These are phyloP conservation scores for Beta macrorhiza DNA, from an alignment of 179 eudicot genomes.

Conservation along the genomic window DNA sequence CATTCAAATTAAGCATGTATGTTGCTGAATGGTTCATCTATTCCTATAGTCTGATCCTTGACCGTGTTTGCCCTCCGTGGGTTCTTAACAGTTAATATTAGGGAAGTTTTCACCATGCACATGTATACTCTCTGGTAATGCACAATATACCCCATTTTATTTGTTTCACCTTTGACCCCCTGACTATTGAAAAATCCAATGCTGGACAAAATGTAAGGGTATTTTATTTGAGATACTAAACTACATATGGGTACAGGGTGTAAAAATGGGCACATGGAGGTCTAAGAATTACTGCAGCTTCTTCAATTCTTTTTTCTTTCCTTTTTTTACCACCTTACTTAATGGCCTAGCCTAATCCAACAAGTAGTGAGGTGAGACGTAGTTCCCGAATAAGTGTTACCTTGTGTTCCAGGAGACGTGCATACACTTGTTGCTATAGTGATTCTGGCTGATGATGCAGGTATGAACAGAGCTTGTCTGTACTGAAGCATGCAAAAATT, in stretches of 20 bases:
- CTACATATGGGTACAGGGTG: no score
- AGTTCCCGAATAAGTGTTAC: not conserved
- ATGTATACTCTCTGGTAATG: not conserved
- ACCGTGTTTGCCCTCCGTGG: not conserved
- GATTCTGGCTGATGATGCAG: constrained; percentile 39
- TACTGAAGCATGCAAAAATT: constrained; percentile 77
- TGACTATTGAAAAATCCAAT: no score
- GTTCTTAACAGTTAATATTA: not conserved
- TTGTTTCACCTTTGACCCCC: no score
- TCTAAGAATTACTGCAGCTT: no score
- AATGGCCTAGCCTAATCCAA: not conserved
- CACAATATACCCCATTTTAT: not conserved
- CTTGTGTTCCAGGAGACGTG: not conserved
- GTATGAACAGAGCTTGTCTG: constrained; percentile 86
- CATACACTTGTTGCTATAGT: not conserved
- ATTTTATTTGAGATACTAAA: no score
- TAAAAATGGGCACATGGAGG: no score
- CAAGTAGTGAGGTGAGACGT: not conserved
- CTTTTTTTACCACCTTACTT: not conserved
- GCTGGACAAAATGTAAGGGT: no score
- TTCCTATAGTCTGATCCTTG: not conserved
- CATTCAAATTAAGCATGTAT: not conserved
- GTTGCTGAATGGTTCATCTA: not conserved
- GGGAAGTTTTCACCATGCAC: not conserved
- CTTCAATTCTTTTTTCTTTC: not conserved